These are phyloP conservation scores for Hirsutella minnesotensis DNA, from an alignment of 2,329 filamentous ascomycete species.

Conservation along the genomic window DNA sequence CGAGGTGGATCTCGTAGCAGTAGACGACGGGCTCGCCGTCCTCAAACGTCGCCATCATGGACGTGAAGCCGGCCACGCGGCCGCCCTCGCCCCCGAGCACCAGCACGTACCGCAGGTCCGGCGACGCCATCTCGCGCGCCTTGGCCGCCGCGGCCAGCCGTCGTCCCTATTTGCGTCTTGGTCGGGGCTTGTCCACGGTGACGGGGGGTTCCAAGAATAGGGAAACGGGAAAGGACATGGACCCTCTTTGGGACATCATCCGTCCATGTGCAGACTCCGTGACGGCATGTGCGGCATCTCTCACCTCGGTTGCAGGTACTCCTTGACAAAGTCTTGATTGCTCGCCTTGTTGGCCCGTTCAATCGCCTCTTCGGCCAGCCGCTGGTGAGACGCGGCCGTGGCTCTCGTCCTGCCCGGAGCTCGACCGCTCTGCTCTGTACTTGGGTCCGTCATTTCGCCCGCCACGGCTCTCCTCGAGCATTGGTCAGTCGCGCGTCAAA, in stretches of 20 bases:
- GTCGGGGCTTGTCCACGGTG: no score
- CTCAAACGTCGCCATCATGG: constrained; percentile 63
- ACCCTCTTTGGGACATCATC: no score
- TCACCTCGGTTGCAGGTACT: constrained; percentile 37
- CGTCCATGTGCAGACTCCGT: no score
- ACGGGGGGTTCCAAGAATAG: no score
- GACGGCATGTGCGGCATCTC: no score
- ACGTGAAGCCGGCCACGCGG: constrained; percentile 42
- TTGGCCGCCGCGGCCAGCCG: constrained; percentile 49
- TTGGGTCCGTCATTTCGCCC: background rate
- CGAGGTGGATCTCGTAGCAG: constrained; percentile 68
- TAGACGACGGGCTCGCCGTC: constrained; percentile 56
- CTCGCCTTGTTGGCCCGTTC: constrained; percentile 34
- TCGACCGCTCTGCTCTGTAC: background rate
- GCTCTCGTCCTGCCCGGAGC: background rate
- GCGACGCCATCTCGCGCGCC: constrained; percentile 53
- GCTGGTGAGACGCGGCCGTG: background rate
- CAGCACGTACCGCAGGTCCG: constrained; percentile 57
- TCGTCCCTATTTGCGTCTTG: constrained; percentile 46
- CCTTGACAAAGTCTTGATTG: constrained; percentile 34
- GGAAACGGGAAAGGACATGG: no score
- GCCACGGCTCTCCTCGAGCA: background rate
- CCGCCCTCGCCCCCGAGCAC: constrained; percentile 25
- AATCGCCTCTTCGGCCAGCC: constrained; percentile 22
- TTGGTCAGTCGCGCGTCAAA: no score